A percentile compares a stretch with the other conserved stretches of the same genome.
These are phyloP conservation scores for Cladosporium colombiae DNA, from an alignment of 2,329 filamentous ascomycete genomes.

Conservation along the genomic window DNA sequence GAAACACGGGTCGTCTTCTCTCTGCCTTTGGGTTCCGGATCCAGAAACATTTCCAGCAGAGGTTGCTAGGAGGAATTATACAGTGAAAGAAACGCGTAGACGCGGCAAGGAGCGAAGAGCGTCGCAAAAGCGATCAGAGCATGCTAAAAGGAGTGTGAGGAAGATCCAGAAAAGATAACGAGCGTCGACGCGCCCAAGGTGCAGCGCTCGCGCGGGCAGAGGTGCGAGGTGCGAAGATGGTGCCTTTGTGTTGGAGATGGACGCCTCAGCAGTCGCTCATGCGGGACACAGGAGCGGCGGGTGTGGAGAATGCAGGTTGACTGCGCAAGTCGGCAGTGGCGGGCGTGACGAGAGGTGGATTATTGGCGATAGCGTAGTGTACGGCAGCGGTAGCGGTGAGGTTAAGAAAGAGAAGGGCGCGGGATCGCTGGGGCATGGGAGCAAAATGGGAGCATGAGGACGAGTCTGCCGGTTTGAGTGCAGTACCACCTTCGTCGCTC, in stretches of 20 bases:
- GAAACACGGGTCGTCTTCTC: conserved; percentile 18
- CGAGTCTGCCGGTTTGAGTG: conserved; percentile 1
- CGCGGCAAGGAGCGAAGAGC: background rate
- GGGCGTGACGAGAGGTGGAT: conserved; percentile 13
- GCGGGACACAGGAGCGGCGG: conserved; percentile 26
- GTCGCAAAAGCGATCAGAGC: conserved; percentile 23
- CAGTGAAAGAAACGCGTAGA: conserved; percentile 11
- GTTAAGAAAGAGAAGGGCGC: background rate
- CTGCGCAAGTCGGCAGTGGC: background rate
- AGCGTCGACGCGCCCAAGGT: conserved; percentile 14
- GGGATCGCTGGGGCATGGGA: background rate
- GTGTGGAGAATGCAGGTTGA: conserved; percentile 4
- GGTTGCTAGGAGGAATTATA: conserved; percentile 12
- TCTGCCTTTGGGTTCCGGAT: conserved; percentile 32
- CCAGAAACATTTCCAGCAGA: conserved; percentile 35
- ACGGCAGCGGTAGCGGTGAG: conserved; percentile 5
- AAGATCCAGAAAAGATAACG: conserved; percentile 15
- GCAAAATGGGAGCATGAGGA: background rate
- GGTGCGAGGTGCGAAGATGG: background rate
- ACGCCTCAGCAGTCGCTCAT: conserved; percentile 30
- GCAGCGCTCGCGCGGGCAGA: conserved; percentile 16
- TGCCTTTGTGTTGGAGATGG: conserved; percentile 20
- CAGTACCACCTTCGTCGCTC: conserved; percentile 13
- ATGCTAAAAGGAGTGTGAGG: conserved; percentile 26
- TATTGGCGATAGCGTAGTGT: conserved; percentile 4